phyloP scores from a whole-genome alignment of 1,139 yeast genomes.

The Pichia sp. region DNA sequence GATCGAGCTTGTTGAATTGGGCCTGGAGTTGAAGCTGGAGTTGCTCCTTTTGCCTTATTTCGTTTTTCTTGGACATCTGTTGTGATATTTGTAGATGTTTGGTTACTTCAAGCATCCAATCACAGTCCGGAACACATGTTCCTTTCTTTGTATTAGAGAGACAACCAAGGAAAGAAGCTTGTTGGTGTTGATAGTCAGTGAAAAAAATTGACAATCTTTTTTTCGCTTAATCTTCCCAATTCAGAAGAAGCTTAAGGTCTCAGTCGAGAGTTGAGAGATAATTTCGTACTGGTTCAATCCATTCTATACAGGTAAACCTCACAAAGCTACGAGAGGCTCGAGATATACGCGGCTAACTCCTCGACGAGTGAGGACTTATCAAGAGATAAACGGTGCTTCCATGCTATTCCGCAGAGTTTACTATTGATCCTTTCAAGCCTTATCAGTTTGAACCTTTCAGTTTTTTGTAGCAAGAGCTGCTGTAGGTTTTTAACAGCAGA shows the following conservation, averaged over 20 bases:
- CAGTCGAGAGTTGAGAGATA: neutral
- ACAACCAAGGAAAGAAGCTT: neutral
- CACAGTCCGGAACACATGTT: neutral
- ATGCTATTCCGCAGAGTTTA: constrained; percentile 61
- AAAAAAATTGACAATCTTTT: neutral
- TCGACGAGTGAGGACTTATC: constrained; percentile 42
- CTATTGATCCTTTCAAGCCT: constrained; percentile 70
- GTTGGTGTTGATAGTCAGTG: neutral
- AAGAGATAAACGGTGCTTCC: constrained; percentile 65
- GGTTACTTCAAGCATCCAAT: too few relatives aligned
- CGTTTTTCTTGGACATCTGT: constrained; percentile 19
- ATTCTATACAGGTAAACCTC: neutral
- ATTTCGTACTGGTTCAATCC: neutral
- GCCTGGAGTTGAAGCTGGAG: constrained; percentile 44
- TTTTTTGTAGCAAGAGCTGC: constrained; percentile 29
- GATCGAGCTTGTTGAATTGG: constrained; percentile 33
- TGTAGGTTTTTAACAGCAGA: constrained; percentile 26
- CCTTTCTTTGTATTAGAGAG: neutral
- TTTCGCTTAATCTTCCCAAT: neutral
- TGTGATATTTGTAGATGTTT: too few relatives aligned
- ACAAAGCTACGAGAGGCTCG: neutral
- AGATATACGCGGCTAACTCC: constrained; percentile 13
- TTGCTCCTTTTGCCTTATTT: constrained; percentile 35
- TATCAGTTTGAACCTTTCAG: constrained; percentile 56
- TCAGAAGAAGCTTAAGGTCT: neutral